Evolutionary conservation across 352 stramenopile species (phyloP), one percentile per base, ranked within the genome.

Genomic region (Globisporangium parvum): DNA sequence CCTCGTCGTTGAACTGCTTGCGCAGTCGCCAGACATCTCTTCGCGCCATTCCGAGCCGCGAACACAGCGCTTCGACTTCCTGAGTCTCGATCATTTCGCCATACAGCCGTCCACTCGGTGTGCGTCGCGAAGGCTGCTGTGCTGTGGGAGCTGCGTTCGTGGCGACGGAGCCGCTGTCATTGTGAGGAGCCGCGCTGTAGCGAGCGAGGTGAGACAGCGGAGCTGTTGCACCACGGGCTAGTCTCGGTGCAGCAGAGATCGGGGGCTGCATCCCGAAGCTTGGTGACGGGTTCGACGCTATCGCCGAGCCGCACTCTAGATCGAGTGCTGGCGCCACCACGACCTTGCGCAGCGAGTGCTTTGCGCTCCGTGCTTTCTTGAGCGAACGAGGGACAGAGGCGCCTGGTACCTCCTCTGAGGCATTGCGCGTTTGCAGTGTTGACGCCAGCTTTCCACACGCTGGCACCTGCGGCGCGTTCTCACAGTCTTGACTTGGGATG

Each of bases 1-100:
- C 68, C 42, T 77, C 70, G 20, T 72, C 66, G 23, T 73, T 68
- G 42, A 80, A 82, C 18, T 70, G 62, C 8, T 58, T 68, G 6
- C 62, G 62, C 17, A 82, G 56, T 4, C 64, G 48, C 23, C 54
- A 65, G 11, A 82, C 53, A 35, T 82, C 68, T 14, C 63, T 55
- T 1, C 39, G 52, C 10, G 47, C 51, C 66, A 82, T 75, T 26
- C 63, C 70, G 5, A 82, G 52, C 12, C 55, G 50, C n/a, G 56
- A 63, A 28, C 68, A 78, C 33, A 82, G 51, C 15, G 59, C 37
- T 41, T 73, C 66, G 15, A 65, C 51, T 35, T 67, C 70, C 14
- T 52, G 41, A 6, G 21, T 65, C 42, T 77, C 67, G 20, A 82
- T 37, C 40, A 61, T 51, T 21, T 58, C 55, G 26, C 55, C 59